These are phyloP conservation scores for Hymenoscyphus infarciens DNA, from an alignment of 2,329 filamentous ascomycete species.

Conservation along the genomic window DNA sequence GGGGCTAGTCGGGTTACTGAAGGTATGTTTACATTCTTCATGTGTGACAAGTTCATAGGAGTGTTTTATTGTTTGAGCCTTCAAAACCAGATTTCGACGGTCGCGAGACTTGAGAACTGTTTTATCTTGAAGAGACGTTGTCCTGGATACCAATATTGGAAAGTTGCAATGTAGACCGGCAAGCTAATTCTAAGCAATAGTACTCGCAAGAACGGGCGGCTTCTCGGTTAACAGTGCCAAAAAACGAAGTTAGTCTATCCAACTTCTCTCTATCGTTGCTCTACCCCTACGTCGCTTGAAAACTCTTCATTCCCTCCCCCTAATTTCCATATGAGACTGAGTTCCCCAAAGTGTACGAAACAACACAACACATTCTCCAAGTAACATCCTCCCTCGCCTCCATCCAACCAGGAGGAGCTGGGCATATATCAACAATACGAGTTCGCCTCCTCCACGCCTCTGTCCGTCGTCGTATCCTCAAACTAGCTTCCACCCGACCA, in stretches of 20 bases:
- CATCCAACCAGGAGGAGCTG: slow-evolving; percentile 65
- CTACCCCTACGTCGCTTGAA: no score
- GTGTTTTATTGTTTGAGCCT: not conserved
- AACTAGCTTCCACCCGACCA: slow-evolving; percentile 51
- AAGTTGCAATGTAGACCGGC: not conserved
- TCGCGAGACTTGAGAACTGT: no score
- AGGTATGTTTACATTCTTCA: slow-evolving; percentile 33
- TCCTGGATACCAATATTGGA: not conserved
- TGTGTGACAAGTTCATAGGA: no score
- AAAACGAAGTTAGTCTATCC: not conserved
- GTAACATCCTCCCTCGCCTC: slow-evolving; percentile 62
- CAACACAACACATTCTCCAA: slow-evolving; percentile 71
- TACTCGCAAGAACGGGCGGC: slow-evolving; percentile 2
- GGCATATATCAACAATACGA: slow-evolving; percentile 60
- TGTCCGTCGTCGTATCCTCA: slow-evolving; percentile 62
- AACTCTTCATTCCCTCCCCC: not conserved
- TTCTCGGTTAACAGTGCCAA: slow-evolving; percentile 2
- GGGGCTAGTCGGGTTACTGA: slow-evolving; percentile 70
- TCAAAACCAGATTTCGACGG: no score
- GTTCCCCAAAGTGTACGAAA: slow-evolving; percentile 56
- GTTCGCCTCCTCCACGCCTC: slow-evolving; percentile 67
- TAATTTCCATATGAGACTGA: not conserved
- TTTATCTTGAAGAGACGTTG: no score
- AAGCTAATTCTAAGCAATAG: not conserved
- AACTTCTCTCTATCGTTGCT: not conserved